Evolutionary conservation across 2,329 filamentous ascomycete species (phyloP), one percentile per base, ranked within the genome.

Genomic region (Alternaria arbusti): DNA sequence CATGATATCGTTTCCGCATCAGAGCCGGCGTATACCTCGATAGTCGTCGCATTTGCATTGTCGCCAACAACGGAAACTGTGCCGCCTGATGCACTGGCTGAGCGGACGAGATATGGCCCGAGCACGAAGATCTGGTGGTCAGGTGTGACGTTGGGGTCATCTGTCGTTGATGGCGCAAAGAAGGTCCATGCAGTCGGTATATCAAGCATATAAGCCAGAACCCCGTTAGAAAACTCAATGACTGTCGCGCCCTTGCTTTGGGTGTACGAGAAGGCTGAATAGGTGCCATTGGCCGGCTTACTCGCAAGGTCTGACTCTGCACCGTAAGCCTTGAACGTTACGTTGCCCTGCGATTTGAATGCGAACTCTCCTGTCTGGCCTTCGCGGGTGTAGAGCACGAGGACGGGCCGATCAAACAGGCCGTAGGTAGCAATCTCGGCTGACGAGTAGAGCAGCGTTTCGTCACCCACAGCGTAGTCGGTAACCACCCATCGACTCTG

Each of bases 401-500:
- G 73, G 0, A 85, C 83, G 32, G 78, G 74, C 7, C 77, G 78
- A 32, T 86, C 82, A 30, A 87, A 86, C 3, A 80, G 64, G 0
- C 84, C 78, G 58, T 86, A 85, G 1, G 83, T 84, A 17, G 86
- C 73, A 7, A 87, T 73, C 57, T 87, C 85, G 0, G 84, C 82
- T 0, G 85, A 84, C 3, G 84, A 84, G 70, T 86, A 88, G 0
- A 86, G 76, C 4, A 88, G 73, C 4, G 77, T 83, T 26, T 83
- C 78, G 1, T 78, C 77, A 5, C 86, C 85, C 59, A 87, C 77
- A 0, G 72, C 70, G 56, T 87, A 87, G 67, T 88, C 85, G 0
- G 84, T 86, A 20, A 86, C 83, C 4, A 87, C 75, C 64, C 87
- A 86, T 65, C 86, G 86, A 69, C 84, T 85, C 70, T 87, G 84